Percentiles rank a stretch among this genome's conserved stretches.
phyloP scores from a whole-genome alignment of 163 green algal species.

The Trebouxiophyceae sp. region DNA sequence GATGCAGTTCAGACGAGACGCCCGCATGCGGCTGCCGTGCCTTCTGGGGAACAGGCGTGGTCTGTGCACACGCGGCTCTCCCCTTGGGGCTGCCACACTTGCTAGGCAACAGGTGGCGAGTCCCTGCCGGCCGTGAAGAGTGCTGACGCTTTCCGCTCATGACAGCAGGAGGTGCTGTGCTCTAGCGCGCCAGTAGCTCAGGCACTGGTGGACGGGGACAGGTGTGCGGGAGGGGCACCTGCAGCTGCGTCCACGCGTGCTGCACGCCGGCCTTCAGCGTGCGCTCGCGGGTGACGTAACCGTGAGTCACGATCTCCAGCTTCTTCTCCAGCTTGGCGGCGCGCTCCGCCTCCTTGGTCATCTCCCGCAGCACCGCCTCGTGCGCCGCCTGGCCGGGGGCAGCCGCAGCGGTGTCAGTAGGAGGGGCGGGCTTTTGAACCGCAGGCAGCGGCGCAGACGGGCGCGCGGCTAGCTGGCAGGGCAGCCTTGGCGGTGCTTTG shows the following conservation, averaged over 20 bases:
- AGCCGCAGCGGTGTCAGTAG: too few species aligned
- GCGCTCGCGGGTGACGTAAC: constrained; percentile 35
- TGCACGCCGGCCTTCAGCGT: constrained; percentile 26
- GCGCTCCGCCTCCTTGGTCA: constrained; percentile 60
- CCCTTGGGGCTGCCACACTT: too few species aligned
- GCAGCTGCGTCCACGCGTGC: constrained; percentile 18
- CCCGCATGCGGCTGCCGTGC: background rate
- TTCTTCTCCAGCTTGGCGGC: constrained; percentile 71
- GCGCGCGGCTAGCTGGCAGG: too few species aligned
- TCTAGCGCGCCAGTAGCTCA: background rate
- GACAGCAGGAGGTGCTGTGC: background rate
- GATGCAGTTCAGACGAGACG: background rate
- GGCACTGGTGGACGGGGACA: background rate
- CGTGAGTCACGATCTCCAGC: constrained; percentile 24
- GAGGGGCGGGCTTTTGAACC: too few species aligned
- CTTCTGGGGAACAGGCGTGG: background rate
- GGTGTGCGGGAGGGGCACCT: background rate
- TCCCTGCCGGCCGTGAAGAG: too few species aligned
- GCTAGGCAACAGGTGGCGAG: too few species aligned
- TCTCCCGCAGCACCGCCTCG: constrained; percentile 48
- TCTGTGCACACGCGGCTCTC: background rate
- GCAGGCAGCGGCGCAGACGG: too few species aligned
- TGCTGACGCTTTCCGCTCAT: background rate
- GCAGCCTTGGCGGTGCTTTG: too few species aligned
- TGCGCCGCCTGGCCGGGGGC: constrained; percentile 41